A percentile compares a stretch with the other conserved stretches of the same genome.
These are phyloP conservation scores for Panellus pusillus DNA, from an alignment of 768 basidiomycete genomes.

Conservation along the genomic window DNA sequence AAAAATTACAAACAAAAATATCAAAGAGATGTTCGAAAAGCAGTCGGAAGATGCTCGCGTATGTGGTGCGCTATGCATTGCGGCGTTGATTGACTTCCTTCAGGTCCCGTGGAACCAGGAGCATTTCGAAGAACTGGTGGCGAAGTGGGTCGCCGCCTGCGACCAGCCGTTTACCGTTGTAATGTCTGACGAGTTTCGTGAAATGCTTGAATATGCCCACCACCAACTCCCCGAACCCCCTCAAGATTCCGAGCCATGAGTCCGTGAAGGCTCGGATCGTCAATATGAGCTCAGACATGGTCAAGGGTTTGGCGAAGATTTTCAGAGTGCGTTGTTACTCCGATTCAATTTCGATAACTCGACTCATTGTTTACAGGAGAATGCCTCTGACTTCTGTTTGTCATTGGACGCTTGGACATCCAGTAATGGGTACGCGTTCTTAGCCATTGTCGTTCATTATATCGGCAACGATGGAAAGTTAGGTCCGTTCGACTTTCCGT, in stretches of 20 bases:
- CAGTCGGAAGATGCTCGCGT: not conserved
- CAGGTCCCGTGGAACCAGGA: constrained; percentile 4
- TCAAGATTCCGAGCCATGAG: not conserved
- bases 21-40: not conserved
- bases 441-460: constrained; percentile 31
- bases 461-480: constrained; percentile 25
- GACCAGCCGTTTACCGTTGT: constrained; percentile 5
- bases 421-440: constrained; percentile 29
- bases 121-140: not conserved
- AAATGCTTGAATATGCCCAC: constrained; percentile 2
- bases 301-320: not conserved
- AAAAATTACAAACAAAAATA: too few relatives aligned
- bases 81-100: too few relatives aligned
- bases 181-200: not conserved
- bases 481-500: constrained; percentile 17
- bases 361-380: not conserved
- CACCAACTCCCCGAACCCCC: not conserved
- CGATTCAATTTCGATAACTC: too few relatives aligned
- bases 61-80: too few relatives aligned
- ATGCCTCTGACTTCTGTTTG: constrained; percentile 3
- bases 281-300: not conserved
- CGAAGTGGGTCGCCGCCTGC: constrained; percentile 2
- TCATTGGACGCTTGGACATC: constrained; percentile 33
- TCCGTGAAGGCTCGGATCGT: not conserved
- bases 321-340: not conserved